Base-by-base conservation (phyloP, 1,284 basidiomycete genomes). In the Coriolopsis trogii region DNA sequence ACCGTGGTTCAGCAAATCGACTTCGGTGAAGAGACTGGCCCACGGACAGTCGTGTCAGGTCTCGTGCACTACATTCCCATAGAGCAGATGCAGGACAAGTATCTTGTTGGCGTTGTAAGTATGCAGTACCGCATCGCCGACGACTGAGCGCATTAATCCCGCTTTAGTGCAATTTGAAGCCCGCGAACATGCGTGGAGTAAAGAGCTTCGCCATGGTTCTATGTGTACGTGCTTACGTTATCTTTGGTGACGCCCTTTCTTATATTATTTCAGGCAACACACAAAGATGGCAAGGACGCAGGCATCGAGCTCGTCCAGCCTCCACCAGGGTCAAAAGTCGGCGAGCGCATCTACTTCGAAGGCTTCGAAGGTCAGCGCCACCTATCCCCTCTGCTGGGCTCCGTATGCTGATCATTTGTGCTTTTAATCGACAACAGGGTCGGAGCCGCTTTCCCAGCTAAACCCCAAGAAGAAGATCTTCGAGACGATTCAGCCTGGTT, bases 401-500 rank as follows among this genome's bases (percentile, higher is more conserved):
- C 25, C n/a, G 8, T 12, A n/a, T 40, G 43, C 24, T 24, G 39
- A 10, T 13, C 3, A 4, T 12, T 28, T 18, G 7, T 28, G 21
- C 15, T 31, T 26, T 34, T 2, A 21, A 15, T 21, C 39, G 33
- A 36, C 15, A n/a, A 33, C 59, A 93, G 91, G 78, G 63, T 82
- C 79, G 2, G 79, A 76, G 23, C 89, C 94, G 2, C 74, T 95
- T 34, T 69, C 87, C 3, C 91, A 93, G 64, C 78, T 98, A 56
- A 97, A 96, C 72, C 95, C 95, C 9, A 98, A 98, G 76, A 97
- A 96, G 77, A 98, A 98, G 76, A 90, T 97, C 26, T 98, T 96
- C 63, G 95, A 98, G 75, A 89, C 92, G 0, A 84, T 98, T 44
- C 95, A 96, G 67, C 93, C 93, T 56, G 84, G 89, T 16, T 96